Percentiles rank a stretch among this genome's conserved stretches.
Evolutionary conservation across 2,329 filamentous ascomycete genomes (phyloP).

Genomic region (Teratosphaeria viscida): DNA sequence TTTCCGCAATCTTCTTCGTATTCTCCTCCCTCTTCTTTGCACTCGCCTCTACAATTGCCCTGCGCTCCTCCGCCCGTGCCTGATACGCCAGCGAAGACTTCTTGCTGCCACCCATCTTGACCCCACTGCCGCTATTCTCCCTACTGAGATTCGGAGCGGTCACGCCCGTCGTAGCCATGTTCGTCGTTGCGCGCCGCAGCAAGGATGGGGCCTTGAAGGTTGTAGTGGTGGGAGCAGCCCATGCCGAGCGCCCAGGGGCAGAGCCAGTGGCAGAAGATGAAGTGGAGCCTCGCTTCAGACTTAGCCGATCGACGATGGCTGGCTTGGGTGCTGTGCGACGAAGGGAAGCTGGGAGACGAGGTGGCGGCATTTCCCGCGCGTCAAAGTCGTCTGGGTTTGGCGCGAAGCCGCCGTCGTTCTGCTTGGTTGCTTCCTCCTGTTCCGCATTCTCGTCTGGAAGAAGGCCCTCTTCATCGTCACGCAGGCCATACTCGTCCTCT

Average conservation of each 20-base stretch:
- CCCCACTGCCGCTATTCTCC: conserved; percentile 20
- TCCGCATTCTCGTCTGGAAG: conserved; percentile 44
- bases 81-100: conserved; percentile 52
- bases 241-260: conserved; percentile 17
- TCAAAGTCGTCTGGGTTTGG: conserved; percentile 14
- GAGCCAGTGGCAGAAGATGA: conserved; percentile 3
- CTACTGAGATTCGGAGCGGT: conserved; percentile 21
- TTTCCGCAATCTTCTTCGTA: conserved; percentile 34
- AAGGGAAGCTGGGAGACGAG: conserved; percentile 31
- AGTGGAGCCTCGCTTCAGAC: conserved; percentile 42
- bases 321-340: conserved; percentile 27
- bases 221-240: conserved; percentile 29
- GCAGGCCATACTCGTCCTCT: conserved; percentile 40
- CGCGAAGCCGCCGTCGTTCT: conserved; percentile 24
- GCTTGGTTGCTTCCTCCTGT: conserved; percentile 28
- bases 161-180: conserved; percentile 22
- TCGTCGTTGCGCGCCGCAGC: conserved; percentile 57
- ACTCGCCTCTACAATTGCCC: conserved; percentile 39
- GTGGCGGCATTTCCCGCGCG: conserved; percentile 16
- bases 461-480: conserved; percentile 26
- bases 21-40: conserved; percentile 41
- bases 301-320: conserved; percentile 62
- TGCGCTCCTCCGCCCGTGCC: conserved; percentile 47
- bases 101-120: conserved; percentile 43
- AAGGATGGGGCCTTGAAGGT: conserved; percentile 60